Evolutionary conservation across 306 rosid genomes (phyloP).

Genomic region (Prunus persica): Prunus_persica_NCBIv2 NC_034012.1:19047001-19047500

Average conservation of each 20-base stretch:
- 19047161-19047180: constrained; percentile 31
- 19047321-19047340: constrained; percentile 41
- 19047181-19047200: constrained; percentile 41
- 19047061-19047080: too few relatives aligned
- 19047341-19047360: constrained; percentile 38
- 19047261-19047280: constrained; percentile 27
- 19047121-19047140: constrained; percentile 25
- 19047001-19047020: too few relatives aligned
- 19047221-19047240: constrained; percentile 33
- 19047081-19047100: too few relatives aligned
- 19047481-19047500: constrained; percentile 44
- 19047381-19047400: constrained; percentile 31
- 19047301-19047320: constrained; percentile 38
- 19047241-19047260: constrained; percentile 44
- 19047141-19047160: constrained; percentile 38
- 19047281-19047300: constrained; percentile 38
- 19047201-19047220: constrained; percentile 37
- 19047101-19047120: too few relatives aligned
- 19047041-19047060: too few relatives aligned
- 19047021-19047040: too few relatives aligned
- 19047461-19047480: constrained; percentile 34
- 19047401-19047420: constrained; percentile 38
- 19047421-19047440: constrained; percentile 48
- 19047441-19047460: constrained; percentile 50
- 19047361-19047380: constrained; percentile 37